phyloP scores from a whole-genome alignment of 2,329 filamentous ascomycete species.

The Beauveria sp. region DNA sequence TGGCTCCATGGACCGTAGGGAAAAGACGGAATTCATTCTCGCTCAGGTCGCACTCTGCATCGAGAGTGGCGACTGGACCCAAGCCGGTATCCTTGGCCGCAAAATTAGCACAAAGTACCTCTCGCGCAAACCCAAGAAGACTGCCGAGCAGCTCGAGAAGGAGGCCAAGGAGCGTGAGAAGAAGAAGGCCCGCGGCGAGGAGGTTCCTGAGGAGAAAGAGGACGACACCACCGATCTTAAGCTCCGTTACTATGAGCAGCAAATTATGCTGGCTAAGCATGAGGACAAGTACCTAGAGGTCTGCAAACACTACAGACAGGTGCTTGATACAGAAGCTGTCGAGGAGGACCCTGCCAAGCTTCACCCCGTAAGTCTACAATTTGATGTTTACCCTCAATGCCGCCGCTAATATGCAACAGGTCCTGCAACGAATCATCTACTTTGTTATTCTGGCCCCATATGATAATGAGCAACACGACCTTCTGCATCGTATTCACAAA shows the following conservation, averaged over 20 bases:
- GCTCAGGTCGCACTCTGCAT: conserved; percentile 94
- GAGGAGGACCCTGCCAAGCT: conserved; percentile 84
- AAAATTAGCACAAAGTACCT: conserved; percentile 97
- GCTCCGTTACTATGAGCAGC: conserved; percentile 92
- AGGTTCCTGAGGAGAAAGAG: conserved; percentile 67
- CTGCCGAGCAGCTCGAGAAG: conserved; percentile 80
- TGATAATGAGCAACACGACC: conserved; percentile 97
- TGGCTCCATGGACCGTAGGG: conserved; percentile 91
- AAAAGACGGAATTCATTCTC: conserved; percentile 98
- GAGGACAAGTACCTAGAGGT: conserved; percentile 95
- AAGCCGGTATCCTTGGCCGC: conserved; percentile 84
- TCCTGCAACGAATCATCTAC: conserved; percentile 92
- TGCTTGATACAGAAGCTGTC: conserved; percentile 91
- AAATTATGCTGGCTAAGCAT: conserved; percentile 91
- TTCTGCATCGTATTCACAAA: conserved; percentile 84
- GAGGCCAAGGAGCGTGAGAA: conserved; percentile 83
- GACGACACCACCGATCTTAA: conserved; percentile 96
- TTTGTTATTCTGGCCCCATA: conserved; percentile 94
- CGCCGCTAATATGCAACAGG: conserved; percentile 38
- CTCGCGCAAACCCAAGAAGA: conserved; percentile 83
- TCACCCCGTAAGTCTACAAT: conserved; percentile 58
- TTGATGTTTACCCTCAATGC: neutral
- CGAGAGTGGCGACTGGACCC: conserved; percentile 91
- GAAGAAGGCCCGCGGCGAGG: conserved; percentile 70
- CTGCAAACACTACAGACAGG: conserved; percentile 97